Evolutionary conservation across 139 green algal species (phyloP), one percentile per base, ranked within the genome.

Genomic region (Coelastrella sp.): DNA sequence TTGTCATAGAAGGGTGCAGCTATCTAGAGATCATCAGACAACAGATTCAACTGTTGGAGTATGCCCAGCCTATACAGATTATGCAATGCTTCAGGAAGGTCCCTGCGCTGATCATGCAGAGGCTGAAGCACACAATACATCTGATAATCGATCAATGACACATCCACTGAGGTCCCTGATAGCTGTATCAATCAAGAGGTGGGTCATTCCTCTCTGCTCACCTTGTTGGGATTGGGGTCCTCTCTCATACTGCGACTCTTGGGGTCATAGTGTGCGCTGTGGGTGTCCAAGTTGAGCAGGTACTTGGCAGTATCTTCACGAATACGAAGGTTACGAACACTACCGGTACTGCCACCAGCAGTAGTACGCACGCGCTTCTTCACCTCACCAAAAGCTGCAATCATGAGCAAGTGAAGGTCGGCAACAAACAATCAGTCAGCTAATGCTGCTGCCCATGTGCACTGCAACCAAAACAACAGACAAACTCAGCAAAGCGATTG

Each of bases 301-400:
- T 99, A 99, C 91, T 99, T 99, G 64, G 97, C 98, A 0, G 96
- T 99, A 91, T 99, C 98, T 87, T 99, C 98, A n/a, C 98, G 94
- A 82, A 99, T 99, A 69, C 98, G 95, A 90, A 99, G 93, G 92
- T 99, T 99, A 73, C 96, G 92, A 69, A 98, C 95, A 1, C 90
- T 94, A 3, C 95, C 96, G 0, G 94, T 95, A 40, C 91, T 89
- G 69, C 97, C 98, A 35, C 98, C 98, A 5, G 91, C 97, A 0
- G 94, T 94, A 0, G 96, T 98, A 41, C 97, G 91, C 87, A 99
- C 95, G 6, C 95, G 93, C 91, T 98, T 98, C 92, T 99, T 95
- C 0, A 99, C 95, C 89, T 99, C 96, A 35, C 64, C 92, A 87
- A 99, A 99, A 59, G 84, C 57, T 68, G 82, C 68, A 45, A n/a